These are phyloP conservation scores for Achaetomium macrosporum DNA, from an alignment of 2,329 filamentous ascomycete genomes.

Conservation along the genomic window DNA sequence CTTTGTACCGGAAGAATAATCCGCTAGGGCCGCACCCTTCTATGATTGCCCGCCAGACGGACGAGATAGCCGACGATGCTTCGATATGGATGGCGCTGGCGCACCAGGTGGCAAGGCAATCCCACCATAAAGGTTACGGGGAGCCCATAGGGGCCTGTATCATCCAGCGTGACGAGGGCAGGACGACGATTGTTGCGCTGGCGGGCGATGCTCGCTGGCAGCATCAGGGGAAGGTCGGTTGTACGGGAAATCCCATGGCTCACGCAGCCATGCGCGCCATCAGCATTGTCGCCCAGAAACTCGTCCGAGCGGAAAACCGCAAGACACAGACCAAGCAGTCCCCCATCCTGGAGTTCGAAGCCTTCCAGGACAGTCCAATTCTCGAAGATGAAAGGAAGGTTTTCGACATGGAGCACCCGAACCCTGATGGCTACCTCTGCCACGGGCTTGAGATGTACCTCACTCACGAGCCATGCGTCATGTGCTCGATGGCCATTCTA, in stretches of 20 bases:
- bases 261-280: constrained; percentile 75
- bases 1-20: constrained; percentile 80
- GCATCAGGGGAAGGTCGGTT: constrained; percentile 41
- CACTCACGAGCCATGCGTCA: constrained; percentile 92
- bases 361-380: constrained; percentile 63
- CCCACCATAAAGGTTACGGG: constrained; percentile 53
- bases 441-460: constrained; percentile 90
- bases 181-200: constrained; percentile 59
- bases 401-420: constrained; percentile 59
- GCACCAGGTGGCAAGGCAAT: constrained; percentile 55
- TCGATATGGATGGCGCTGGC: constrained; percentile 64
- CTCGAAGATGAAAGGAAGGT: constrained; percentile 59
- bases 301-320: constrained; percentile 50
- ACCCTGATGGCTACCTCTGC: constrained; percentile 82
- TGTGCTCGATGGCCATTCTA: constrained; percentile 94
- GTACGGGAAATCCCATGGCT: constrained; percentile 66
- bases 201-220: constrained; percentile 72
- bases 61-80: constrained; percentile 60
- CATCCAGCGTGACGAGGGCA: constrained; percentile 54
- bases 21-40: constrained; percentile 78
- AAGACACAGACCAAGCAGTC: constrained; percentile 25
- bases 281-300: constrained; percentile 70
- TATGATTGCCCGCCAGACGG: constrained; percentile 62
- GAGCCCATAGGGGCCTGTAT: constrained; percentile 70
- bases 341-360: constrained; percentile 49